Evolutionary conservation across 345 rosid genomes (phyloP).

Genomic region (Nasturtium officinale): DNA sequence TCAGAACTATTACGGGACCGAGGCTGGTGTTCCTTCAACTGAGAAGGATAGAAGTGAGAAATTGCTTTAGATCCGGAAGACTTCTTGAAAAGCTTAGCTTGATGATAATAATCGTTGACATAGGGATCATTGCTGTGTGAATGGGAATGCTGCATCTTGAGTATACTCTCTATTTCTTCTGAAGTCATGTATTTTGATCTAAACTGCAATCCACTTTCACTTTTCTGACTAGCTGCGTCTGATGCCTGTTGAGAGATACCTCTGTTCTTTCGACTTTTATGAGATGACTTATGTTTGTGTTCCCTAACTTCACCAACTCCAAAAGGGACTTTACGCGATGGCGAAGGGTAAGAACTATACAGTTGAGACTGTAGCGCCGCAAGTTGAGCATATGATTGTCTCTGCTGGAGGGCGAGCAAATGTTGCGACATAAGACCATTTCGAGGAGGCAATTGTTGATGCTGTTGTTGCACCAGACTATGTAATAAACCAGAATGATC

Average conservation of each 20-base stretch:
- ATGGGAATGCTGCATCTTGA: constrained; percentile 94
- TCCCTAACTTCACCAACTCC: constrained; percentile 70
- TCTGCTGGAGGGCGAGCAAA: constrained; percentile 59
- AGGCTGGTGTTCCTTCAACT: constrained; percentile 79
- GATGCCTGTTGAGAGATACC: constrained; percentile 77
- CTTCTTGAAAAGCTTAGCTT: constrained; percentile 79
- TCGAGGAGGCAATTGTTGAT: constrained; percentile 62
- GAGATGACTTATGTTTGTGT: constrained; percentile 71
- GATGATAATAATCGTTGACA: constrained; percentile 92
- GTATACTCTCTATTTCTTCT: constrained; percentile 92
- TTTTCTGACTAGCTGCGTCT: constrained; percentile 72
- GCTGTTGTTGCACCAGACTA: constrained; percentile 61
- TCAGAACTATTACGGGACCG: constrained; percentile 76
- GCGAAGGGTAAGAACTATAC: constrained; percentile 60
- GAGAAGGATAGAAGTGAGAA: constrained; percentile 75
- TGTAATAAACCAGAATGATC: constrained; percentile 74
- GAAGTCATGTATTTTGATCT: constrained; percentile 93
- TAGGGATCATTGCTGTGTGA: constrained; percentile 90
- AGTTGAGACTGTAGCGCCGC: constrained; percentile 75
- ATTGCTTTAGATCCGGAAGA: constrained; percentile 60
- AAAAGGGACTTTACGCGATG: constrained; percentile 61
- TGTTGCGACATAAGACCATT: constrained; percentile 63
- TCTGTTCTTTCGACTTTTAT: constrained; percentile 59
- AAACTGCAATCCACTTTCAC: constrained; percentile 76
- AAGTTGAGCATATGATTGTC: constrained; percentile 72